Evolutionary conservation across 768 basidiomycete species (phyloP).

Genomic region (Pleurotus cornucopiae): DNA sequence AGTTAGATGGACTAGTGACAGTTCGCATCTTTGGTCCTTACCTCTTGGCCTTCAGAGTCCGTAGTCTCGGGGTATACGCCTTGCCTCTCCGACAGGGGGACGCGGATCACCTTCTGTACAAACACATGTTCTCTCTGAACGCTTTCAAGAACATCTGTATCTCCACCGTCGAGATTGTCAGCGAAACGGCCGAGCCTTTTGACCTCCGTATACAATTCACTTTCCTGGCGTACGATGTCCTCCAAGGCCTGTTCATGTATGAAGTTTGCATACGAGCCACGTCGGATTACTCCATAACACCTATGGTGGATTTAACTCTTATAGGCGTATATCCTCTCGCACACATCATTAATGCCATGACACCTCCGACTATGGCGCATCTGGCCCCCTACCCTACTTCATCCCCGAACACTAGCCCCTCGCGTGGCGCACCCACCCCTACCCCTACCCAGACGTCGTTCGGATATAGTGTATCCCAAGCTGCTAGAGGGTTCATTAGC

Average conservation of each 20-base stretch:
- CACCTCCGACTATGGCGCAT: slow-evolving; percentile 8
- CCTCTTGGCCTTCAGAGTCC: slow-evolving; percentile 48
- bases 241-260: slow-evolving; percentile 50
- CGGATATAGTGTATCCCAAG: not conserved
- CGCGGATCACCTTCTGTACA: slow-evolving; percentile 13
- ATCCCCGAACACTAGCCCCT: slow-evolving; percentile 6
- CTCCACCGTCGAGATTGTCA: slow-evolving; percentile 21
- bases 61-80: slow-evolving; percentile 45
- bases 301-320: slow-evolving; percentile 35
- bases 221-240: slow-evolving; percentile 41
- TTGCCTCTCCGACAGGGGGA: slow-evolving; percentile 15
- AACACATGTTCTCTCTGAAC: slow-evolving; percentile 21
- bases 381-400: not conserved
- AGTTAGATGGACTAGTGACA: slow-evolving; percentile 40
- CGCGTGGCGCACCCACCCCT: slow-evolving; percentile 11
- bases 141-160: slow-evolving; percentile 43
- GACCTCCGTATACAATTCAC: slow-evolving; percentile 21
- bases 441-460: slow-evolving; percentile 10
- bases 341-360: slow-evolving; percentile 12
- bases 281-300: slow-evolving; percentile 13
- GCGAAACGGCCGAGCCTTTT: slow-evolving; percentile 5
- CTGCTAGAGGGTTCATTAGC: slow-evolving; percentile 43
- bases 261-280: slow-evolving; percentile 23
- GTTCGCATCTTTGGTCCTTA: slow-evolving; percentile 43
- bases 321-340: slow-evolving; percentile 41